Evolutionary conservation across 495 filamentous ascomycete species (phyloP).

Genomic region (Xylaria intraflava): DNA sequence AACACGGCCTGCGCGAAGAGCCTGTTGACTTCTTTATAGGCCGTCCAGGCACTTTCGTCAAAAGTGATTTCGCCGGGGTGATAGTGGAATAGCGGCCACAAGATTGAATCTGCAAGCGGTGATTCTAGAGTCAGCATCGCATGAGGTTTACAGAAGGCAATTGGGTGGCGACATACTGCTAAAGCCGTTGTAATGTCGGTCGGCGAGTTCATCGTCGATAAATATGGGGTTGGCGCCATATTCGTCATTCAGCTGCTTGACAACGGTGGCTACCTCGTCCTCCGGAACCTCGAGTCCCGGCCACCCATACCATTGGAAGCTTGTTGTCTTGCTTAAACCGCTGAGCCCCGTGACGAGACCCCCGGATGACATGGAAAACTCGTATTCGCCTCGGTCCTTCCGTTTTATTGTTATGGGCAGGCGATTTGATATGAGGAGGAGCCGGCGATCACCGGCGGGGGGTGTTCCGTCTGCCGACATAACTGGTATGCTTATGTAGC

Average conservation of each 20-base stretch:
- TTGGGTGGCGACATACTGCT: conserved; percentile 50
- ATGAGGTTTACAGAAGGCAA: too few species aligned
- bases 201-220: conserved; percentile 69
- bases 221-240: conserved; percentile 72
- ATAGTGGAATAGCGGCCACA: conserved; percentile 96
- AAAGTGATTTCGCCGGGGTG: conserved; percentile 90
- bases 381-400: conserved; percentile 69
- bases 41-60: conserved; percentile 78
- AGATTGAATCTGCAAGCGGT: conserved; percentile 65
- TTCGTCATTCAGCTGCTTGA: conserved; percentile 63
- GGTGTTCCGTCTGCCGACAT: conserved; percentile 22
- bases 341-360: conserved; percentile 87
- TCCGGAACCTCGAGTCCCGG: conserved; percentile 81
- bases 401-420: conserved; percentile 93
- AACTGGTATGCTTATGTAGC: background rate
- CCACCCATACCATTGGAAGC: conserved; percentile 98
- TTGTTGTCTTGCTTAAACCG: conserved; percentile 83
- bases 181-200: conserved; percentile 81
- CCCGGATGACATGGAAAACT: conserved; percentile 91
- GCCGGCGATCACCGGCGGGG: conserved; percentile 32
- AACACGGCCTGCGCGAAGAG: conserved; percentile 76
- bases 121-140: background rate
- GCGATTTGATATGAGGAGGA: conserved; percentile 88
- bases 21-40: conserved; percentile 79
- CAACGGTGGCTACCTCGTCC: conserved; percentile 56